A percentile compares a stretch with the other conserved stretches of the same genome.
phyloP scores from a whole-genome alignment of 106 monocot genomes.

The Dendrobium catenatum region DNA sequence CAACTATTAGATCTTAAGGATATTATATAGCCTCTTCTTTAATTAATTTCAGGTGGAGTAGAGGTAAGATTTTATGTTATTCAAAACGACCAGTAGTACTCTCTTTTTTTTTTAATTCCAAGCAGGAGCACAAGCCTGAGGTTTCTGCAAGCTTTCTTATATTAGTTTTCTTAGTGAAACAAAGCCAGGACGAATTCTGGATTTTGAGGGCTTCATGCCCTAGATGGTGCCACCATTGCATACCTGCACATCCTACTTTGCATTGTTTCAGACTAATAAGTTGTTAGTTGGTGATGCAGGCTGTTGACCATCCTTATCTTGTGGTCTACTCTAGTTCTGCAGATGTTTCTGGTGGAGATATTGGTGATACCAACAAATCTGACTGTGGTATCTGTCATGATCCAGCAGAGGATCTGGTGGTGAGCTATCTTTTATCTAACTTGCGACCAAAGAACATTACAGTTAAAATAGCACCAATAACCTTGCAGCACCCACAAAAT shows the following conservation, averaged over 20 bases:
- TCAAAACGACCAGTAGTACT: not conserved
- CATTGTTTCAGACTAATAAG: not conserved
- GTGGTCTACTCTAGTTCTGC: constrained; percentile 61
- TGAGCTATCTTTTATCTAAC: constrained; percentile 11
- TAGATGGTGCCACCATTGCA: not conserved
- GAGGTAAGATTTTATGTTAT: not conserved
- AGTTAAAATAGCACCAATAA: not conserved
- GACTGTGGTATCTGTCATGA: constrained; percentile 68
- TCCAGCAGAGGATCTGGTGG: constrained; percentile 71
- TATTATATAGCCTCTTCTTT: not conserved
- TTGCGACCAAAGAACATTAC: not conserved
- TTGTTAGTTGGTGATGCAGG: constrained; percentile 37
- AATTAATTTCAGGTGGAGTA: not conserved
- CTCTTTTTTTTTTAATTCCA: not conserved
- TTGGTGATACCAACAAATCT: constrained; percentile 6
- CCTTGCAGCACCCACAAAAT: not conserved
- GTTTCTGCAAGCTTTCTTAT: not conserved
- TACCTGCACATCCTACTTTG: not conserved
- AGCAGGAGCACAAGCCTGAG: not conserved
- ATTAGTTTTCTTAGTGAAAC: not conserved
- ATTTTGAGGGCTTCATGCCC: not conserved
- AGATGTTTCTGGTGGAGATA: constrained; percentile 17
- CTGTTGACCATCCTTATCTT: constrained; percentile 93
- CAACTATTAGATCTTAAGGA: not conserved
- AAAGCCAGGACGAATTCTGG: not conserved